phyloP scores from a whole-genome alignment of 768 basidiomycete species.

The Russula sp. region DNA sequence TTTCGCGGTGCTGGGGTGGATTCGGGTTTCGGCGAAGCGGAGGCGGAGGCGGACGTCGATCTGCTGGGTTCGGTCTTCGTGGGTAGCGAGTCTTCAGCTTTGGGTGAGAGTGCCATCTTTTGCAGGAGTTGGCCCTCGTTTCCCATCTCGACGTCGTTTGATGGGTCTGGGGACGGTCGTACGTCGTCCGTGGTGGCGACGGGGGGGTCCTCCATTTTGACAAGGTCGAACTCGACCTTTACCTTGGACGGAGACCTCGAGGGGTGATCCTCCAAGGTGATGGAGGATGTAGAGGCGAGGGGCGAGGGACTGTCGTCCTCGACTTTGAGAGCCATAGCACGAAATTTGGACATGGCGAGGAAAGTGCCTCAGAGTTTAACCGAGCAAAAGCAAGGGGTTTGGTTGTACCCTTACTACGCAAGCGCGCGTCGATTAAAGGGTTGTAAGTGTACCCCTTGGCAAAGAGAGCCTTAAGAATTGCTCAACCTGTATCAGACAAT shows the following conservation, averaged over 20 bases:
- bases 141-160: slow-evolving; percentile 29
- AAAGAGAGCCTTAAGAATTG: slow-evolving; percentile 11
- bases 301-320: slow-evolving; percentile 9
- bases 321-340: slow-evolving; percentile 19
- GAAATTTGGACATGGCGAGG: slow-evolving; percentile 20
- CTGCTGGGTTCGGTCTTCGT: slow-evolving; percentile 31
- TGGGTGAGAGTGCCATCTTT: slow-evolving; percentile 27
- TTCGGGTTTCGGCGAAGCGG: slow-evolving; percentile 30
- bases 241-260: slow-evolving; percentile 14
- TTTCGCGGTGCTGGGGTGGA: slow-evolving; percentile 23
- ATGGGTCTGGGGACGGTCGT: slow-evolving; percentile 29
- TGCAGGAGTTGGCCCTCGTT: slow-evolving; percentile 12
- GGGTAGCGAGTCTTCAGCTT: slow-evolving; percentile 28
- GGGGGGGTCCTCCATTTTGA: slow-evolving; percentile 21
- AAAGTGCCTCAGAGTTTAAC: slow-evolving; percentile 1
- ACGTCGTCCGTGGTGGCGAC: slow-evolving; percentile 14
- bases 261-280: slow-evolving; percentile 16
- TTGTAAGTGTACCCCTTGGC: not conserved
- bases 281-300: slow-evolving; percentile 19
- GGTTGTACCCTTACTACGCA: not conserved
- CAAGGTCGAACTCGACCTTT: slow-evolving; percentile 4
- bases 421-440: slow-evolving; percentile 7
- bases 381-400: slow-evolving; percentile 14
- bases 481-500: slow-evolving; percentile 19
- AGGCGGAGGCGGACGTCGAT: slow-evolving; percentile 32